Evolutionary conservation across 2,329 filamentous ascomycete genomes (phyloP), one percentile per base, ranked within the genome.

Genomic region (Chrysoporthe deuterocubensis): DNA sequence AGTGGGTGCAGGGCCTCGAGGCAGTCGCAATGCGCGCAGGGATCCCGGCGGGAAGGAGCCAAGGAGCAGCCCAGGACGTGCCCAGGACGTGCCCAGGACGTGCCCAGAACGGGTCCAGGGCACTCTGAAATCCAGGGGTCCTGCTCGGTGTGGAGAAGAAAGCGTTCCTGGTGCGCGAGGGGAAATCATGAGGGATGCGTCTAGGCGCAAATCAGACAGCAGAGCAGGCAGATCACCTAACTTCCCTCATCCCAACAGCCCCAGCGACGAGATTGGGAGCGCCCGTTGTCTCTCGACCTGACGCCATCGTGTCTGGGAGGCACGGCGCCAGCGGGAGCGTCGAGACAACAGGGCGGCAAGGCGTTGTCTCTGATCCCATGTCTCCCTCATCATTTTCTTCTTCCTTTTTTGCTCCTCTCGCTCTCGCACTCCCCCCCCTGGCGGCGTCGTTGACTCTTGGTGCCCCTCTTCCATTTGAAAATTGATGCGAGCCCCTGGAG

Each of bases 401-500:
- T 40, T 6, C 11, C 32, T n/a, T n/a, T 40, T 7, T n/a, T 57
- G 34, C 18, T n/a, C 13, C 26, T 21, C 11, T 18, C 6, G 14
- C 32, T 32, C 54, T 37, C 34, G 26, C 14, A 14, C 18, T 40
- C 26, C 26, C 26, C 32, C 16, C 37, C 9, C 21, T 40, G 13
- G 7, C 34, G 32, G 14, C 48, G 48, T 52, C 9, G 48, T 32
- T 32, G 48, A 26, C 48, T 52, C 48, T 50, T n/a, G 48, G 14
- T 26, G 14, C 26, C 50, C 11, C 21, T 14, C 21, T 34, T 58
- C 34, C 18, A 42, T 62, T n/a, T 62, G 42, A 34, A 62, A 48
- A 62, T 48, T 62, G 21, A 62, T 48, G 59, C 34, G 37, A 18
- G 59, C 59, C 59, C 59, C 59, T 61, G 58, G 42, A 34, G 21